Evolutionary conservation across 352 stramenopile genomes (phyloP), one percentile per base, ranked within the genome.

Genomic region (Globisporangium parvum): DNA sequence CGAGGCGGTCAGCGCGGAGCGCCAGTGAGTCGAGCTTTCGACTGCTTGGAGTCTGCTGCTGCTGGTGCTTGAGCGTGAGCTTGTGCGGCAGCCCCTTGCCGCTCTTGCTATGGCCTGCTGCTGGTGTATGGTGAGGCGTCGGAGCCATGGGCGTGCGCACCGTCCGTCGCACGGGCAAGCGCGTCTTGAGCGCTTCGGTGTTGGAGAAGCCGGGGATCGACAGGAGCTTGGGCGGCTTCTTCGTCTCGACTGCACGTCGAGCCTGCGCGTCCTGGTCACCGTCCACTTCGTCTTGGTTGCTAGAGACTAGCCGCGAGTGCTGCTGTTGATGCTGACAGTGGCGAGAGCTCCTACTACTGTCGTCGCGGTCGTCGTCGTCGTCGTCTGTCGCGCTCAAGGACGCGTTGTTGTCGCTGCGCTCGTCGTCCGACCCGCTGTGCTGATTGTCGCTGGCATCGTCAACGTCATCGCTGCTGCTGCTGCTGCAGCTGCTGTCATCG

Each of bases 141-240:
- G 41, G n/a, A 5, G 47, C 23, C 8, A 31, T 15, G 23, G n/a
- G 8, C 9, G n/a, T 2, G 18, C 35, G 26, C 1, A 47, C 39
- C 6, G 37, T 15, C 6, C 41, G 55, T 5, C 54, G 60, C 20
- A 40, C 40, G 0, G 60, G 55, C 15, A 66, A 37, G 4, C 42
- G 54, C 33, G 41, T 31, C 45, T 54, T 63, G 20, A 63, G 55
- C 20, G 60, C 55, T 54, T 66, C 55, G 39, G 47, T 63, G 31
- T 66, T 66, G 1, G 42, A 66, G 28, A 63, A 64, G 3, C 55
- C 54, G 9, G 41, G 18, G 55, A 66, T 60, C 23, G 51, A 50
- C 18, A 49, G 59, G 23, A 65, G 31, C n/a, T 65, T 65, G 20
- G 47, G 31, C 4, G 33, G 28, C 20, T 48, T 50, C 24, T 41